phyloP scores from a whole-genome alignment of 164 flowering plant species.

The Magnolia officinalis region DNA sequence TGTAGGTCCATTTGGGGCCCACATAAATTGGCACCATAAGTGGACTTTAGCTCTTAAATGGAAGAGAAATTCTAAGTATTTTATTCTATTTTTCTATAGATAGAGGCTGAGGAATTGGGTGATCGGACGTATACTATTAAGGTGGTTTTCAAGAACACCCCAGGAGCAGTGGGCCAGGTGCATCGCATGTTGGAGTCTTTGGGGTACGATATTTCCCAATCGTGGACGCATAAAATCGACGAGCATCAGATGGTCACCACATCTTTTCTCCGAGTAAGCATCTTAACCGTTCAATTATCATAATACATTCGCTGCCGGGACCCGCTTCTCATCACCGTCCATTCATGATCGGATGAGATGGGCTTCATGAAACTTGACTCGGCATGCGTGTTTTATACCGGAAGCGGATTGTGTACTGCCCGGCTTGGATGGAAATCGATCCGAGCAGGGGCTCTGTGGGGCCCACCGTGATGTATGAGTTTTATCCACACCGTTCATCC shows the following conservation, averaged over 20 bases:
- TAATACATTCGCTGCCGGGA: too few relatives aligned
- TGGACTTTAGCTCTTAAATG: too few relatives aligned
- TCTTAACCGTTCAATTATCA: neutral
- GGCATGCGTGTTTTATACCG: too few relatives aligned
- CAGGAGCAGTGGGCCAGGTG: conserved; percentile 3
- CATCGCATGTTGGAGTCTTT: conserved; percentile 11
- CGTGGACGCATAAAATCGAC: conserved; percentile 9
- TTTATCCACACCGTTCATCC: too few relatives aligned
- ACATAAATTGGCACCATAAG: neutral
- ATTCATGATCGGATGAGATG: too few relatives aligned
- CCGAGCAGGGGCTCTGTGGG: too few relatives aligned
- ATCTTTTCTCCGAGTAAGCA: conserved; percentile 7
- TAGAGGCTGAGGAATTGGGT: conserved; percentile 4
- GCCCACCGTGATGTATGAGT: too few relatives aligned
- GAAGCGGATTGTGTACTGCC: too few relatives aligned
- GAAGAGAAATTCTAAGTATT: neutral
- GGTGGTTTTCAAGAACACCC: conserved; percentile 4
- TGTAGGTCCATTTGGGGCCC: too few relatives aligned
- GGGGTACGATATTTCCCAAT: conserved; percentile 1
- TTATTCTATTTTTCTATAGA: neutral
- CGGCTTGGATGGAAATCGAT: too few relatives aligned
- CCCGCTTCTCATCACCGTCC: too few relatives aligned
- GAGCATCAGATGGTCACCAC: conserved; percentile 13
- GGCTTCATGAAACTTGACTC: too few relatives aligned
- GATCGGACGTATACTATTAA: conserved; percentile 6